Evolutionary conservation across 2,329 filamentous ascomycete genomes (phyloP).

Genomic region (Aspergillus uvarum): DNA sequence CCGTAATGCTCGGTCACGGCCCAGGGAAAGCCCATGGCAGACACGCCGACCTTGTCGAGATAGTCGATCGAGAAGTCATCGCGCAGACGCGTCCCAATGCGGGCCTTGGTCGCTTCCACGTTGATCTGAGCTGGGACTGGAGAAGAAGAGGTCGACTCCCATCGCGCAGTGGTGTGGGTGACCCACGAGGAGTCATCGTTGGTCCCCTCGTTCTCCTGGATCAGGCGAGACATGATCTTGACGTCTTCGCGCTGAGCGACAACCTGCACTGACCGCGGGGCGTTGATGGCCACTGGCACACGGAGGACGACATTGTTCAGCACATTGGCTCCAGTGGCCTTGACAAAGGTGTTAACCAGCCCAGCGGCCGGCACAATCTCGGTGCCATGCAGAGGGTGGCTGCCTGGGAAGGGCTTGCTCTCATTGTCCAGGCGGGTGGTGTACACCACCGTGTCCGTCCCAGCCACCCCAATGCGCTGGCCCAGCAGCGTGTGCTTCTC

Average conservation of each 20-base stretch:
- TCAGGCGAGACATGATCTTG: conserved; percentile 37
- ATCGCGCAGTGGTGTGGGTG: conserved; percentile 18
- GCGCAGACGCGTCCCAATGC: conserved; percentile 28
- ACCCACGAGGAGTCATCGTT: conserved; percentile 11
- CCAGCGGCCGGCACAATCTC: conserved; percentile 48
- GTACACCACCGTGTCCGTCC: conserved; percentile 32
- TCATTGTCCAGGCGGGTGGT: conserved; percentile 38
- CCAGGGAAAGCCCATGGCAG: conserved; percentile 47
- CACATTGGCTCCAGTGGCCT: conserved; percentile 28
- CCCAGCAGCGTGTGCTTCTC: conserved; percentile 37
- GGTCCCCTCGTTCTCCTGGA: conserved; percentile 4
- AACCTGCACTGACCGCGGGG: conserved; percentile 40
- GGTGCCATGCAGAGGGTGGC: conserved; percentile 43
- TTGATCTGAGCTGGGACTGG: neutral
- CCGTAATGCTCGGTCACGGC: conserved; percentile 41
- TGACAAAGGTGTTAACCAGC: conserved; percentile 43
- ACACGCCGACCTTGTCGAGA: conserved; percentile 41
- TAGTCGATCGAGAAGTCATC: conserved; percentile 42
- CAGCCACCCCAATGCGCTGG: conserved; percentile 28
- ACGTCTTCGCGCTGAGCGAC: conserved; percentile 32
- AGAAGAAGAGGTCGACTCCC: neutral
- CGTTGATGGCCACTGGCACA: conserved; percentile 39
- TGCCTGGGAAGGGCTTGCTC: conserved; percentile 44
- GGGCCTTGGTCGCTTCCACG: conserved; percentile 25
- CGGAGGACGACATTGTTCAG: conserved; percentile 33